Conservation (phyloP, 768 basidiomycete genomes). For the Tulasnella sp. region DNA sequence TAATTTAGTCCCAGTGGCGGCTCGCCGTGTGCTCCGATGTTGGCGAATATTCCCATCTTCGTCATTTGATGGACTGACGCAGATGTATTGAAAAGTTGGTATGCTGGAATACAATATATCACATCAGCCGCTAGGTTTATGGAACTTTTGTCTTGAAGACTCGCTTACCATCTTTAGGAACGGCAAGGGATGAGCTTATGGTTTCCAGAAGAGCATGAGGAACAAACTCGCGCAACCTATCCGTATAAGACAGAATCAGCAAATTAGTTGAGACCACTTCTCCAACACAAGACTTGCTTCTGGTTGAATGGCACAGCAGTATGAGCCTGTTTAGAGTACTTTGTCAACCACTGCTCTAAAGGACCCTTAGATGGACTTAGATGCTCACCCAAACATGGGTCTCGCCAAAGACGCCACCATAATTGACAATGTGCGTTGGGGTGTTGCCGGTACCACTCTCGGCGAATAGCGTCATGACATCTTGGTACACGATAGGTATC, state of each 20-base stretch:
- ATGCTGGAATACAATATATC: slow-evolving; percentile 29
- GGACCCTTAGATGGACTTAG: no score
- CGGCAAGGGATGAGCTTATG: slow-evolving; percentile 47
- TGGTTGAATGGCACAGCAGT: slow-evolving; percentile 44
- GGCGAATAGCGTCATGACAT: slow-evolving; percentile 50
- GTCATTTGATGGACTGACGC: slow-evolving; percentile 59
- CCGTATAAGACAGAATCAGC: not conserved
- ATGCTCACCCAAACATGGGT: slow-evolving; percentile 51
- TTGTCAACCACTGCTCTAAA: not conserved
- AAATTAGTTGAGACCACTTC: slow-evolving; percentile 10
- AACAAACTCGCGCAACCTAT: slow-evolving; percentile 51
- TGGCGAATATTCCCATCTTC: slow-evolving; percentile 44
- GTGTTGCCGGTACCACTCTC: slow-evolving; percentile 60
- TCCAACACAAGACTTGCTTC: slow-evolving; percentile 49
- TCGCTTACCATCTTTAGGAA: slow-evolving; percentile 46
- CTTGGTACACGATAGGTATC: slow-evolving; percentile 52
- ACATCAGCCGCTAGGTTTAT: slow-evolving; percentile 1
- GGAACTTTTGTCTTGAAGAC: not conserved
- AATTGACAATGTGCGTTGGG: slow-evolving; percentile 67
- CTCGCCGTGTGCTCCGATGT: slow-evolving; percentile 61
- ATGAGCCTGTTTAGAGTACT: not conserved
- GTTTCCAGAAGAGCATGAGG: slow-evolving; percentile 53
- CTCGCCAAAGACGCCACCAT: slow-evolving; percentile 61
- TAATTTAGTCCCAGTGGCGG: slow-evolving; percentile 64
- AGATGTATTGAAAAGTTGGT: slow-evolving; percentile 57